These are phyloP conservation scores for Laguncularia racemosa DNA, from an alignment of 345 rosid species.

Conservation along the genomic window DNA sequence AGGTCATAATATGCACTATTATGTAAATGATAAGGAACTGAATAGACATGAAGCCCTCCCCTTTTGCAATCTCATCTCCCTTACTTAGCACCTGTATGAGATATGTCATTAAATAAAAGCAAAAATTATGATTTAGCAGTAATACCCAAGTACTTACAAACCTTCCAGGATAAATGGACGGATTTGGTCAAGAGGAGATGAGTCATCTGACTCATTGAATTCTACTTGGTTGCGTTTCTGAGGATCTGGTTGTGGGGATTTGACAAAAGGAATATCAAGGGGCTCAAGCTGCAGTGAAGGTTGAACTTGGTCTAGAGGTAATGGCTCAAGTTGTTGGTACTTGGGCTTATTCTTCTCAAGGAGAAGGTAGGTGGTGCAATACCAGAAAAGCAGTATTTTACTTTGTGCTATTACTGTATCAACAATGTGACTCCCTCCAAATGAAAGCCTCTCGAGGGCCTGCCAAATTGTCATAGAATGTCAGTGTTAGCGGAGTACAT, in stretches of 20 bases:
- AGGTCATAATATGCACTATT: too few species aligned
- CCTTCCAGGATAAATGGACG: slow-evolving; percentile 86
- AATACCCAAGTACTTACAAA: slow-evolving; percentile 59
- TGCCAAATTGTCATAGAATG: slow-evolving; percentile 18
- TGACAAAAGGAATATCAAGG: slow-evolving; percentile 23
- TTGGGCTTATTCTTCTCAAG: slow-evolving; percentile 80
- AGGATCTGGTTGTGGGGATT: slow-evolving; percentile 29
- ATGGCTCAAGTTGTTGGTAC: slow-evolving; percentile 70
- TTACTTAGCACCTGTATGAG: slow-evolving; percentile 70
- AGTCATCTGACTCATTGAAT: slow-evolving; percentile 15
- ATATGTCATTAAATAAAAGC: slow-evolving; percentile 30
- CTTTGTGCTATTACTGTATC: slow-evolving; percentile 74
- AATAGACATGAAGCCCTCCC: slow-evolving; percentile 21
- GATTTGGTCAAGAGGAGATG: slow-evolving; percentile 39
- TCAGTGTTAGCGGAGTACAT: neutral
- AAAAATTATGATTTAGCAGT: slow-evolving; percentile 12
- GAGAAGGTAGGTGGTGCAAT: slow-evolving; percentile 74
- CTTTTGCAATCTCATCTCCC: slow-evolving; percentile 39
- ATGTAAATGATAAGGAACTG: neutral
- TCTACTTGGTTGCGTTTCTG: slow-evolving; percentile 9
- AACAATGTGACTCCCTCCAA: slow-evolving; percentile 54
- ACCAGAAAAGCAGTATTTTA: slow-evolving; percentile 80
- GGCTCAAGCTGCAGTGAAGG: slow-evolving; percentile 35
- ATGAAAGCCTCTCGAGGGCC: slow-evolving; percentile 80
- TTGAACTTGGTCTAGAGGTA: slow-evolving; percentile 20